Conservation (phyloP, 176 grass and related monocot genomes). For the Avena insularis region DNA sequence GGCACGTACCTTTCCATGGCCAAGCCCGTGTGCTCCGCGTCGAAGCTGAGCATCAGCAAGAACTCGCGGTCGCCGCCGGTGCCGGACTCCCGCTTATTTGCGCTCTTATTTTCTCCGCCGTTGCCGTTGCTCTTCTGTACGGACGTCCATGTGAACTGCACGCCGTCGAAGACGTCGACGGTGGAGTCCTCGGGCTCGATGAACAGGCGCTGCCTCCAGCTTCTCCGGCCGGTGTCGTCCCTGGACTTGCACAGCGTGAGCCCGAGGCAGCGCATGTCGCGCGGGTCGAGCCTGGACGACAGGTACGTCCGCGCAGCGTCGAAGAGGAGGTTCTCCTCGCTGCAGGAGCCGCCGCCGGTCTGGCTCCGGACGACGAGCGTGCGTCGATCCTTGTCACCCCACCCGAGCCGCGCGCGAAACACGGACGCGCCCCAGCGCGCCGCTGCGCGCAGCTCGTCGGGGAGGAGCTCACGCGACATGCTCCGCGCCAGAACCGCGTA, state of each 20-base stretch:
- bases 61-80: background rate
- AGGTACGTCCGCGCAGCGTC: conserved; percentile 41
- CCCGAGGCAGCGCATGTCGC: conserved; percentile 22
- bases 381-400: background rate
- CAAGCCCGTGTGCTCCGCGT: conserved; percentile 28
- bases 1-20: conserved; percentile 44
- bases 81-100: background rate
- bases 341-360: background rate
- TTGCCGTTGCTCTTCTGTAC: background rate
- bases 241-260: background rate
- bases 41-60: conserved; percentile 43
- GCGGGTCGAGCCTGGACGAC: conserved; percentile 34
- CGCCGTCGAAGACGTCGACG: conserved; percentile 45
- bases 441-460: conserved; percentile 39
- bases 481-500: conserved; percentile 46
- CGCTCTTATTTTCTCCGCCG: background rate
- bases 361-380: conserved; percentile 29
- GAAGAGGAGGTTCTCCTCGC: conserved; percentile 14
- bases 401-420: background rate
- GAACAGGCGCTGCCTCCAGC: conserved; percentile 10
- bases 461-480: conserved; percentile 47
- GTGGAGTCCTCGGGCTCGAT: conserved; percentile 32
- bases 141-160: conserved; percentile 32
- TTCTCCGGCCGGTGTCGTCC: background rate
- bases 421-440: conserved; percentile 13